phyloP scores from a whole-genome alignment of 306 rosid genomes.

The Dryas octopetala region DNA sequence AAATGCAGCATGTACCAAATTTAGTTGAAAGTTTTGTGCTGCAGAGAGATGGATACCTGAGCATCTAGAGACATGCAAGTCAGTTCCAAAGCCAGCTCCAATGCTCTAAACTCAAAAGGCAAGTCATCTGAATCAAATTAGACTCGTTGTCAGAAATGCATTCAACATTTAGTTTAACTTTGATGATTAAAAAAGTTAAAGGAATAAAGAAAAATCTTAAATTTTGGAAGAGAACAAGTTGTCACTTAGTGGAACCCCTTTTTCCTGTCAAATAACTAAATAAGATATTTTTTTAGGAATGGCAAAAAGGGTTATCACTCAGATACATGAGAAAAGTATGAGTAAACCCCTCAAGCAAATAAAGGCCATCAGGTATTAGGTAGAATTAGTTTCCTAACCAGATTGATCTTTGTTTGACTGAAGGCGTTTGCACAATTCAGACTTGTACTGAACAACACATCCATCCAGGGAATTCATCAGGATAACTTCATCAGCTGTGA shows the following conservation, averaged over 20 bases:
- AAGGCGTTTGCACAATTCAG: slow-evolving; percentile 75
- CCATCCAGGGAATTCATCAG: slow-evolving; percentile 89
- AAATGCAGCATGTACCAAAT: slow-evolving; percentile 3
- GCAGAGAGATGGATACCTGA: slow-evolving; percentile 54
- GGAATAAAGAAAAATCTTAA: not conserved
- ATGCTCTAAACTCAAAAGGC: slow-evolving; percentile 88
- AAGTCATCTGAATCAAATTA: slow-evolving; percentile 73
- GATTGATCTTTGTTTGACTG: slow-evolving; percentile 55
- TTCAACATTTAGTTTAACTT: slow-evolving; percentile 4
- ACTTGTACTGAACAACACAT: slow-evolving; percentile 69
- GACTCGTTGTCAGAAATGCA: slow-evolving; percentile 35
- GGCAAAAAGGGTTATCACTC: not conserved
- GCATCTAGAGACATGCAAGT: slow-evolving; percentile 87
- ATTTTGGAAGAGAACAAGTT: slow-evolving; percentile 4
- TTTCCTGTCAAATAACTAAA: not conserved
- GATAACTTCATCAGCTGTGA: slow-evolving; percentile 88
- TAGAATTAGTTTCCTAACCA: slow-evolving; percentile 41
- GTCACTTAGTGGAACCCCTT: not conserved
- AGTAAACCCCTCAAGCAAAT: not conserved
- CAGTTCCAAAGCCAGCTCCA: slow-evolving; percentile 91
- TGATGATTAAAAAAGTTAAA: not conserved
- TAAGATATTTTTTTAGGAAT: not conserved
- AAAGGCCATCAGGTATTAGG: not conserved
- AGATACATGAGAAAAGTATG: not conserved
- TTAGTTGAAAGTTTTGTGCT: not conserved